A percentile compares a stretch with the other conserved stretches of the same genome.
Conservation (phyloP, 345 rosid genomes). For the Brassica napus region Da-Ae NC_063447.1:49404501-49405000, state of each 20-base stretch:
- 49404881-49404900: not conserved
- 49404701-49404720: slow-evolving; percentile 14
- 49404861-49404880: not conserved
- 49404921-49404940: not conserved
- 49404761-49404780: slow-evolving; percentile 24
- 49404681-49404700: slow-evolving; percentile 19
- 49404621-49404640: not conserved
- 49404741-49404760: slow-evolving; percentile 17
- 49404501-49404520: slow-evolving; percentile 28
- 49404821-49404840: slow-evolving; percentile 16
- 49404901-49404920: not conserved
- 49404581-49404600: not conserved
- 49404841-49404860: slow-evolving; percentile 1
- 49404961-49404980: not conserved
- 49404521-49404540: slow-evolving; percentile 1
- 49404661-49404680: not conserved
- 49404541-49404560: not conserved
- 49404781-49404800: slow-evolving; percentile 13
- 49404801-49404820: slow-evolving; percentile 13
- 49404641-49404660: slow-evolving; percentile 2
- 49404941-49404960: not conserved
- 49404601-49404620: not conserved
- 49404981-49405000: not conserved
- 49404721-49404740: slow-evolving; percentile 12
- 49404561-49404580: not conserved